Conservation (phyloP, 2,329 filamentous ascomycete species). For the Leptographium wingfieldii region DNA sequence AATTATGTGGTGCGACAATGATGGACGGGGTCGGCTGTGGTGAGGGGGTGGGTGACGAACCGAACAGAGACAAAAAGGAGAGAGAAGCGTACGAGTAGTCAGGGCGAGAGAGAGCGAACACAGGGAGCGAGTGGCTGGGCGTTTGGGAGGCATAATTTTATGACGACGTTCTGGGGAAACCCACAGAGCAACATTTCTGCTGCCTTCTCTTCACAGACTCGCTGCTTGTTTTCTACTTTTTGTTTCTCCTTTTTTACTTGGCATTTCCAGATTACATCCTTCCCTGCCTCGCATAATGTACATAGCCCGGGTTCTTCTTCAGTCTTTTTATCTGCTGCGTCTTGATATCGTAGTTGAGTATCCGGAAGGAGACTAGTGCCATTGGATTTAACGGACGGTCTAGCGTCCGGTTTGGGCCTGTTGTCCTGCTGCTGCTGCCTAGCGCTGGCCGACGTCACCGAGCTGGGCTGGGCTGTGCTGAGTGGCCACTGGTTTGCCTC, state of each 20-base stretch:
- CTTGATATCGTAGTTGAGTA: too few relatives aligned
- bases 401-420: too few relatives aligned
- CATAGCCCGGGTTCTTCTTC: not conserved
- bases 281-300: not conserved
- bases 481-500: not conserved
- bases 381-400: too few relatives aligned
- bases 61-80: not conserved
- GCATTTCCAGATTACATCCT: not conserved
- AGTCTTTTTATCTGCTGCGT: not conserved
- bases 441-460: not conserved
- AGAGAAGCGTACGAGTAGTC: not conserved
- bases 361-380: too few relatives aligned
- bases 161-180: not conserved
- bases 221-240: not conserved
- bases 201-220: not conserved
- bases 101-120: not conserved
- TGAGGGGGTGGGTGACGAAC: not conserved
- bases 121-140: not conserved
- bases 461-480: not conserved
- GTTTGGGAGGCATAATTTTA: not conserved
- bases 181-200: not conserved
- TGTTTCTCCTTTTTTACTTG: not conserved
- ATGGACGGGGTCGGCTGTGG: not conserved
- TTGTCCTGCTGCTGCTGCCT: not conserved
- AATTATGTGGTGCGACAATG: conserved; percentile 12